Evolutionary conservation across 164 flowering plant species (phyloP).

Genomic region (Protea cynaroides): DNA sequence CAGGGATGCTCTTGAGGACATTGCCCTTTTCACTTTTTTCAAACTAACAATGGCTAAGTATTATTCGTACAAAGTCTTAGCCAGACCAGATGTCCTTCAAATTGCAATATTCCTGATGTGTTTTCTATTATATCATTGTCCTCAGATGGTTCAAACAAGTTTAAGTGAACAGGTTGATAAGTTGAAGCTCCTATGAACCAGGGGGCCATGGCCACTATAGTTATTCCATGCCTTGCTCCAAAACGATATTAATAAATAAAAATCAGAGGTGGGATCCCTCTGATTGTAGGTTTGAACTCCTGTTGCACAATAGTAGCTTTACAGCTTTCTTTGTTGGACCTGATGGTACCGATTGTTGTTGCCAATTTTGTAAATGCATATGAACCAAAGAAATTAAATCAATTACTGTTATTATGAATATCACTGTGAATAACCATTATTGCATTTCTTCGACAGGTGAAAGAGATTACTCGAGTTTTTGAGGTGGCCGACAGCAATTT

Average conservation of each 20-base stretch:
- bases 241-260: too few species aligned
- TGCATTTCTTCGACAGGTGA: conserved; percentile 32
- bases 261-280: background rate
- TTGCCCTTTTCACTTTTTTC: too few species aligned
- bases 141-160: too few species aligned
- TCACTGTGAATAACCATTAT: background rate
- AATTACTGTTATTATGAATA: background rate
- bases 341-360: background rate
- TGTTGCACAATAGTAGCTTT: too few species aligned
- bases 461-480: conserved; percentile 43
- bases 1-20: too few species aligned
- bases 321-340: too few species aligned
- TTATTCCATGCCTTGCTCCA: background rate
- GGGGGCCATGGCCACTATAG: background rate
- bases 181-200: background rate
- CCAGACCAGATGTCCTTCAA: background rate
- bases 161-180: background rate
- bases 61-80: too few species aligned
- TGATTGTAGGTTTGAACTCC: background rate
- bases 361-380: background rate
- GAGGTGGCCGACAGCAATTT: conserved; percentile 39
- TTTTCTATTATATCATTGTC: background rate
- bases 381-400: background rate
- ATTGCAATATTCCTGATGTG: background rate
- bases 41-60: too few species aligned